These are phyloP conservation scores for Tuber aestivum DNA, from an alignment of 495 filamentous ascomycete species.

Conservation along the genomic window DNA sequence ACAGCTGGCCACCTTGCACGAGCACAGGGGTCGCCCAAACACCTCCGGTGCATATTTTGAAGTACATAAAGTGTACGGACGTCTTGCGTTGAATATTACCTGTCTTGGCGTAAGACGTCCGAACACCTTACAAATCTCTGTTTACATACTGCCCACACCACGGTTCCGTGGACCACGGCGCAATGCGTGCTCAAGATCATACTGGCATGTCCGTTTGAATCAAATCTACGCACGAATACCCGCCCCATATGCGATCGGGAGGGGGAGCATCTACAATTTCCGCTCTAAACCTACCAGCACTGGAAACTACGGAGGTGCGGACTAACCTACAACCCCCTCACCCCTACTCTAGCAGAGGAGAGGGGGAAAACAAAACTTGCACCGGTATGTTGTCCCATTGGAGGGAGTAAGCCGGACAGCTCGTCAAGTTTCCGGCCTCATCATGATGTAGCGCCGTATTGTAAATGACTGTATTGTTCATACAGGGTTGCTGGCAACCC, in stretches of 20 bases:
- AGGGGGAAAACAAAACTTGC: background rate
- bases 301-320: background rate
- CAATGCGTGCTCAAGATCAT: background rate
- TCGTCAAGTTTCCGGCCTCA: background rate
- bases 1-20: background rate
- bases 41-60: background rate
- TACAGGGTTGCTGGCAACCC: no score
- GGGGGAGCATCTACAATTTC: background rate
- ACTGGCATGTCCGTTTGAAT: background rate
- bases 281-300: background rate
- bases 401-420: no score
- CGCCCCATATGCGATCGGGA: background rate
- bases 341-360: background rate
- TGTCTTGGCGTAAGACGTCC: background rate
- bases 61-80: background rate
- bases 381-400: background rate
- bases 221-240: background rate
- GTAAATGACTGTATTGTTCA: no score
- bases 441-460: background rate
- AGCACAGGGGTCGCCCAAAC: background rate
- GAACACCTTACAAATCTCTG: background rate
- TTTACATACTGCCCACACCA: background rate
- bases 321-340: no score
- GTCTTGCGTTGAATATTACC: background rate
- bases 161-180: background rate